Evolutionary conservation across 352 stramenopile species (phyloP), one percentile per base, ranked within the genome.

Genomic region (Peronosclerospora sorghi): DNA sequence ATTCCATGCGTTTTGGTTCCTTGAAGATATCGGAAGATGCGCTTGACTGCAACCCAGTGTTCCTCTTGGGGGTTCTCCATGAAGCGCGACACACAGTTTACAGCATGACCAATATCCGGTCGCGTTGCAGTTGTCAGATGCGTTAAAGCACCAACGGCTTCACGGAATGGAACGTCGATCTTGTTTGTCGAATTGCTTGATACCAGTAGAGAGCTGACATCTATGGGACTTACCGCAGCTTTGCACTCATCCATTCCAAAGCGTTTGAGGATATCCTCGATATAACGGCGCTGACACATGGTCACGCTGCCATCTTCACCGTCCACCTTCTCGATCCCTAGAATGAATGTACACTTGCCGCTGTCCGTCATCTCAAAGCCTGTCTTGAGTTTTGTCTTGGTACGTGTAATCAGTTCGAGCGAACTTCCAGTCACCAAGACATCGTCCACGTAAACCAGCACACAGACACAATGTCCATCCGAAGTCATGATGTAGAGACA

Each of bases 201-300:
- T 8, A 42, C 20, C 0, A 51, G 20, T 5, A 8, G 10, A 1
- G 17, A 38, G 15, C 46, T 47, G 2, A 48, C 38, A 24, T 52
- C 35, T 6, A 46, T 26, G 4, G 36, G 43, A 41, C 50, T 52
- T n/a, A 28, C 26, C 0, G 13, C 45, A 12, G 42, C 2, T 13
- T 47, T 57, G 35, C 30, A 49, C 3, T 54, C 20, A 1, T 60
- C 29, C 51, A 61, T 61, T 10, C 43, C 50, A 29, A 59, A 59
- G 6, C 49, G 43, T 13, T 57, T 36, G 5, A 61, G 36, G 4
- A 60, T 32, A 24, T 58, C 50, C 8, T 59, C 18, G 0, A 60
- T n/a, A 18, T 65, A 56, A 4, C 21, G 17, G 4, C 2, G 28
- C 26, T 59, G 48, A 18, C 37, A 48, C 35, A 59, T 21, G 0